These are phyloP conservation scores for Fennellomyces sp. DNA, from an alignment of 371 early-diverging fungal genomes.

Conservation along the genomic window DNA sequence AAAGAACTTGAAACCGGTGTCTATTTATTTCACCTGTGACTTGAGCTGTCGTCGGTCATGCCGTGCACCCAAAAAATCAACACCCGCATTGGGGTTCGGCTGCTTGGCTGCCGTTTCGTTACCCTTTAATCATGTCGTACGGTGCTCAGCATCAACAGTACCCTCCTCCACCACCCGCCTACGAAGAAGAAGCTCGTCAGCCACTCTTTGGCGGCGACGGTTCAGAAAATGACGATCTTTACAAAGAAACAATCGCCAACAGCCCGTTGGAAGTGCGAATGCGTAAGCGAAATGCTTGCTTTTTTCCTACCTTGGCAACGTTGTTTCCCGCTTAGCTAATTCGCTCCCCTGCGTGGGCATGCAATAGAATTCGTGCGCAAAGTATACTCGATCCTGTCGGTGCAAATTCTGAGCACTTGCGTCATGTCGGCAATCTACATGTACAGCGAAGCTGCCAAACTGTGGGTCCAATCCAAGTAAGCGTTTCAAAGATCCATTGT, in stretches of 20 bases:
- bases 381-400: constrained; percentile 77
- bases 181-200: constrained; percentile 41
- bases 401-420: constrained; percentile 66
- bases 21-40: no score
- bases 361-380: constrained; percentile 75
- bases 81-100: neutral
- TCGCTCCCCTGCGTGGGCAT: neutral
- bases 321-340: neutral
- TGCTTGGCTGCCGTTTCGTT: neutral
- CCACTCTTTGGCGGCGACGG: constrained; percentile 28
- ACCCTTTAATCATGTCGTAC: constrained; percentile 17
- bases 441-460: constrained; percentile 49
- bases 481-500: neutral
- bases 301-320: neutral
- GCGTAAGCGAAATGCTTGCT: constrained; percentile 29
- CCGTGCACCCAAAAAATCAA: neutral
- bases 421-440: constrained; percentile 61
- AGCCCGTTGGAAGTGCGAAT: constrained; percentile 59
- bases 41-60: neutral
- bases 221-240: constrained; percentile 60
- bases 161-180: constrained; percentile 50
- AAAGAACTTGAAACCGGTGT: no score
- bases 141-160: constrained; percentile 28
- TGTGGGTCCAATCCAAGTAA: constrained; percentile 63
- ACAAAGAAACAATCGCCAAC: constrained; percentile 59